Percentiles rank a stretch among this genome's conserved stretches.
Evolutionary conservation across 768 basidiomycete genomes (phyloP).

Genomic region (Crucibulum laeve): DNA sequence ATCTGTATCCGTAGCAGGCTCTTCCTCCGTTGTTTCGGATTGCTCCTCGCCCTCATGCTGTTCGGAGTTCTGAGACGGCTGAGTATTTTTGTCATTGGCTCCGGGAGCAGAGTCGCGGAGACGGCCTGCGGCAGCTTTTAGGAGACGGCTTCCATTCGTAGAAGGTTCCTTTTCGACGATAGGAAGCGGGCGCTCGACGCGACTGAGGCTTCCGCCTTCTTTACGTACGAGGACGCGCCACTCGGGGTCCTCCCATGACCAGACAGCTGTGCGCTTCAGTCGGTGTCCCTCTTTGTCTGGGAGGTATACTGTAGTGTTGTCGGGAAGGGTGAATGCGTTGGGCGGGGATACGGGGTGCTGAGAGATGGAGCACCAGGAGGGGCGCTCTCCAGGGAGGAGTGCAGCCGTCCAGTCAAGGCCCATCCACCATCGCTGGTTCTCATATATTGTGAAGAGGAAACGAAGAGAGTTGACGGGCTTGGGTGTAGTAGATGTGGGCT

Average conservation of each 20-base stretch:
- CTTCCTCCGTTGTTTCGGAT: slow-evolving; percentile 36
- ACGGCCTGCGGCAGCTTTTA: slow-evolving; percentile 54
- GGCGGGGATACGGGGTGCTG: slow-evolving; percentile 68
- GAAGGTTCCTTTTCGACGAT: slow-evolving; percentile 41
- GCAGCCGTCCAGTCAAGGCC: slow-evolving; percentile 95
- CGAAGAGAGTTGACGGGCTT: slow-evolving; percentile 45
- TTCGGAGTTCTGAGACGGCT: slow-evolving; percentile 18
- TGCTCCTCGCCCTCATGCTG: slow-evolving; percentile 23
- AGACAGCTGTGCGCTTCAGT: slow-evolving; percentile 71
- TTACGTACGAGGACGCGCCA: slow-evolving; percentile 76
- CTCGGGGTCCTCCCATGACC: slow-evolving; percentile 90
- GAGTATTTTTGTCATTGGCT: slow-evolving; percentile 10
- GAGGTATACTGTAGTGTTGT: slow-evolving; percentile 55
- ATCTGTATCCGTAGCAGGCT: slow-evolving; percentile 69
- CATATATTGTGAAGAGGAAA: slow-evolving; percentile 87
- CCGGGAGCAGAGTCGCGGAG: slow-evolving; percentile 30
- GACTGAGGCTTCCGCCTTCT: slow-evolving; percentile 42
- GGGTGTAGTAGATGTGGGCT: slow-evolving; percentile 23
- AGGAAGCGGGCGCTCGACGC: slow-evolving; percentile 63
- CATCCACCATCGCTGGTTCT: slow-evolving; percentile 98
- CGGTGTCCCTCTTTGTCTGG: slow-evolving; percentile 40
- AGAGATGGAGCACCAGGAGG: slow-evolving; percentile 72
- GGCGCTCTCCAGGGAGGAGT: slow-evolving; percentile 83
- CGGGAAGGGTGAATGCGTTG: slow-evolving; percentile 61
- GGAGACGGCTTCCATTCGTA: slow-evolving; percentile 34